Conservation (phyloP, 192 early-diverging fungal species). For the Radiomyces spectabilis region DNA sequence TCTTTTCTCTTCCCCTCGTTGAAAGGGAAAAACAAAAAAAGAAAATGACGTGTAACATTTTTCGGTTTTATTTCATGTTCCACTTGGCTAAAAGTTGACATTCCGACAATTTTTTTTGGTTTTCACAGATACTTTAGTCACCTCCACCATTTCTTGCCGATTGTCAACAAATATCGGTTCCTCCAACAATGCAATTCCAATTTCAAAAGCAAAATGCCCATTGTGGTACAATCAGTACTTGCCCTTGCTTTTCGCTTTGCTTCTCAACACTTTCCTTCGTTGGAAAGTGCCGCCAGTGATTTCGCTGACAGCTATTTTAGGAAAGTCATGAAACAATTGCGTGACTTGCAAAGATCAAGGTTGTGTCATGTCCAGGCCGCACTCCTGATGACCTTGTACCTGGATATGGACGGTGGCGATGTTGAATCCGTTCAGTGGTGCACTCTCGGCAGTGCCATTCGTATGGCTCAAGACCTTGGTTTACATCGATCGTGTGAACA, state of each 20-base stretch:
- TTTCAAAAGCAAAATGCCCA: slow-evolving; percentile 2
- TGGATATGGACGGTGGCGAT: slow-evolving; percentile 23
- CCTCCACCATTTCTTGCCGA: slow-evolving; percentile 18
- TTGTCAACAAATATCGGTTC: slow-evolving; percentile 19
- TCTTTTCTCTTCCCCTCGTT: too few species aligned
- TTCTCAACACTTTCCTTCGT: too few species aligned
- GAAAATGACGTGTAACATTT: too few species aligned
- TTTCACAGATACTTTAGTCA: slow-evolving; percentile 21
- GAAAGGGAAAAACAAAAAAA: too few species aligned
- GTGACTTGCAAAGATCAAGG: slow-evolving; percentile 1
- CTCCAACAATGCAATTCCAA: slow-evolving; percentile 8
- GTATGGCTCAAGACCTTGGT: slow-evolving; percentile 54
- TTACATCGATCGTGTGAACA: slow-evolving; percentile 45
- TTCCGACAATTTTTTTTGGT: slow-evolving; percentile 6
- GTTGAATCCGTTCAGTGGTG: slow-evolving; percentile 25
- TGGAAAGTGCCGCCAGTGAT: too few species aligned
- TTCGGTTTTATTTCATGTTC: too few species aligned
- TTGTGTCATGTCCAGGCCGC: slow-evolving; percentile 17
- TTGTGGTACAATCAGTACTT: slow-evolving; percentile 8
- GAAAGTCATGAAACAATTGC: slow-evolving; percentile 11
- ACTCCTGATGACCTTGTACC: slow-evolving; percentile 17
- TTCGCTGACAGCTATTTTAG: slow-evolving; percentile 10
- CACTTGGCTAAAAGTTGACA: too few species aligned
- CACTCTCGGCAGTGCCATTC: slow-evolving; percentile 35
- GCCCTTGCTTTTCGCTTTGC: slow-evolving; percentile 17